Conservation (phyloP, 345 rosid species). For the Excoecaria cochinchinensis region DNA sequence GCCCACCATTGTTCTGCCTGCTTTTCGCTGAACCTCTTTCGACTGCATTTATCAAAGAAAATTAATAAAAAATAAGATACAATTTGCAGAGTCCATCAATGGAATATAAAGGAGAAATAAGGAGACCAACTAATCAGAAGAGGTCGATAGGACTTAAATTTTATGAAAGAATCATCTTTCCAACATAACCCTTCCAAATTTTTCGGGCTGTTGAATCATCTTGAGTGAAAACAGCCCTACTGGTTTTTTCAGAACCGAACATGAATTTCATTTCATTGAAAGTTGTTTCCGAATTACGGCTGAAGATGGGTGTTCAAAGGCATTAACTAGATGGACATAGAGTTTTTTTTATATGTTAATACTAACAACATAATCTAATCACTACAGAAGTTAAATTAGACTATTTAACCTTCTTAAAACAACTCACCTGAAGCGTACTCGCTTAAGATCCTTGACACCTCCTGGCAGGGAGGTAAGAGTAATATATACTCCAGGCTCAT, state of each 20-base stretch:
- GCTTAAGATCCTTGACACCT: slow-evolving; percentile 89
- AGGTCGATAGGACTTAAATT: background rate
- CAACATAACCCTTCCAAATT: background rate
- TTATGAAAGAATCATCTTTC: background rate
- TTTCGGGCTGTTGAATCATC: background rate
- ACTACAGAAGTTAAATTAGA: background rate
- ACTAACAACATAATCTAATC: background rate
- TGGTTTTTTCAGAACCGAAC: background rate
- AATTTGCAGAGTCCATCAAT: background rate
- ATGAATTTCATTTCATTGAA: background rate
- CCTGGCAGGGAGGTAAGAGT: slow-evolving; percentile 86
- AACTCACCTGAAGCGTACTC: slow-evolving; percentile 95
- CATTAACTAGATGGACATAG: background rate
- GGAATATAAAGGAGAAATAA: background rate
- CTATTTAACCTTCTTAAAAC: background rate
- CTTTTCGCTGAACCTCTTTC: slow-evolving; percentile 88
- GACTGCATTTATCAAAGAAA: slow-evolving; percentile 46
- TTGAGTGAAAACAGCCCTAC: background rate
- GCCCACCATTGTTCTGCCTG: slow-evolving; percentile 99
- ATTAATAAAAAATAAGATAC: slow-evolving; percentile 1
- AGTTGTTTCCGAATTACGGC: background rate
- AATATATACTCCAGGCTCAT: slow-evolving; percentile 93
- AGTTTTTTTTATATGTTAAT: background rate
- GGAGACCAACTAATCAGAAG: background rate
- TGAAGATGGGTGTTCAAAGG: background rate